Conservation (phyloP, 139 green algal species). For the Trebouxia sp. region DNA sequence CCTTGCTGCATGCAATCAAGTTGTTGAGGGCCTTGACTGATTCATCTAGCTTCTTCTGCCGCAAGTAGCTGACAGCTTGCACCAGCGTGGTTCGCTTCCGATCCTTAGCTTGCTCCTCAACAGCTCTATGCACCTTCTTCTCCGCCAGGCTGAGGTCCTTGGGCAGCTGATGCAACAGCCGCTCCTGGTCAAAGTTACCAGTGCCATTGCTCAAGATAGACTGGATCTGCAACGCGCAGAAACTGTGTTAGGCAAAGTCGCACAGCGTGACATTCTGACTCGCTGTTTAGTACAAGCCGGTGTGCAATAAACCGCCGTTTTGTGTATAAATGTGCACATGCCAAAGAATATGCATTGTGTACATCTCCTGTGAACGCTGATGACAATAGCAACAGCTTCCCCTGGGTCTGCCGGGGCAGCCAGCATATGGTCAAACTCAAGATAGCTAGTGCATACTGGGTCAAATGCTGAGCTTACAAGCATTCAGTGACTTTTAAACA, state of each 20-base stretch:
- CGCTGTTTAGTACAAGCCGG: no score
- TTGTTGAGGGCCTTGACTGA: constrained; percentile 60
- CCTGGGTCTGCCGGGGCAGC: no score
- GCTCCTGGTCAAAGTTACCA: constrained; percentile 70
- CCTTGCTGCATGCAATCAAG: constrained; percentile 59
- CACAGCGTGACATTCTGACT: not conserved
- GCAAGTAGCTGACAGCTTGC: constrained; percentile 62
- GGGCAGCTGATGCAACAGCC: constrained; percentile 75
- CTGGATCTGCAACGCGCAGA: constrained; percentile 18
- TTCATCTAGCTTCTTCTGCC: constrained; percentile 73
- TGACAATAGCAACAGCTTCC: not conserved
- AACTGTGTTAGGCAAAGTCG: not conserved
- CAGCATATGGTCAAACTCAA: no score
- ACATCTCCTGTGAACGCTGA: not conserved
- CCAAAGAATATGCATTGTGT: no score
- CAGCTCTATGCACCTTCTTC: constrained; percentile 46
- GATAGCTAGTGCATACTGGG: no score
- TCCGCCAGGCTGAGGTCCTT: constrained; percentile 61
- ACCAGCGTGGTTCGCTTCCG: constrained; percentile 83
- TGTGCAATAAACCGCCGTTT: no score
- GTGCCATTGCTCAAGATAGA: constrained; percentile 54
- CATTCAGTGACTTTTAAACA: no score
- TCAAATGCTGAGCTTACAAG: no score
- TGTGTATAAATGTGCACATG: no score
- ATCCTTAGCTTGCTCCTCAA: constrained; percentile 66